Evolutionary conservation across 169 alveolate species (phyloP).

Genomic region (Haemoproteus tartakovskyi): DNA sequence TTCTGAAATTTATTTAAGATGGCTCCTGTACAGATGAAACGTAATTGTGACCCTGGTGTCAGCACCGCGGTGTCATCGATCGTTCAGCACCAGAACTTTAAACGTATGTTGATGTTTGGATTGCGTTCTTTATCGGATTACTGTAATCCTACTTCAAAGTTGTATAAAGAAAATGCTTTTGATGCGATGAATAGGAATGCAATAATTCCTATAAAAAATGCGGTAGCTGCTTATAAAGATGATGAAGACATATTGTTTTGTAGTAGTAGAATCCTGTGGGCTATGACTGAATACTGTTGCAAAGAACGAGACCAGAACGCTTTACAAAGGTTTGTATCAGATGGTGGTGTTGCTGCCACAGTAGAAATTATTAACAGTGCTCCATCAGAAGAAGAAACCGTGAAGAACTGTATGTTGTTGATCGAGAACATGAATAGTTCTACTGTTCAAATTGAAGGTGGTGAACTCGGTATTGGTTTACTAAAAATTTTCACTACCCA

Average conservation of each 20-base stretch:
- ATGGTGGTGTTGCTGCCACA: conserved; percentile 81
- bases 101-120: conserved; percentile 90
- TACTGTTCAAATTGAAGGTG: conserved; percentile 70
- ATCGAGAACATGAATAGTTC: conserved; percentile 74
- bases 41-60: conserved; percentile 89
- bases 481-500: conserved; percentile 68
- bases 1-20: too few relatives aligned
- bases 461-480: conserved; percentile 68
- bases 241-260: conserved; percentile 87
- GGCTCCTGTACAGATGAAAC: too few relatives aligned
- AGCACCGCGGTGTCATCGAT: conserved; percentile 90
- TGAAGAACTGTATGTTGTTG: conserved; percentile 79
- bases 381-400: conserved; percentile 80
- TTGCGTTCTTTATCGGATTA: conserved; percentile 88
- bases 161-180: conserved; percentile 86
- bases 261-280: conserved; percentile 80
- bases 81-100: conserved; percentile 89
- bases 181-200: conserved; percentile 88
- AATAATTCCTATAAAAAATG: conserved; percentile 82
- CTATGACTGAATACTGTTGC: conserved; percentile 85
- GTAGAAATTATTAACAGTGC: conserved; percentile 76
- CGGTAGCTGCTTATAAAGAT: conserved; percentile 86
- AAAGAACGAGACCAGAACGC: conserved; percentile 77
- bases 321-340: conserved; percentile 68
- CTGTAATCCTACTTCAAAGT: conserved; percentile 86